Percentiles rank a stretch among this genome's conserved stretches.
Evolutionary conservation across 805 yeast genomes (phyloP).

Genomic region (Metschnikowia hibisci): DNA sequence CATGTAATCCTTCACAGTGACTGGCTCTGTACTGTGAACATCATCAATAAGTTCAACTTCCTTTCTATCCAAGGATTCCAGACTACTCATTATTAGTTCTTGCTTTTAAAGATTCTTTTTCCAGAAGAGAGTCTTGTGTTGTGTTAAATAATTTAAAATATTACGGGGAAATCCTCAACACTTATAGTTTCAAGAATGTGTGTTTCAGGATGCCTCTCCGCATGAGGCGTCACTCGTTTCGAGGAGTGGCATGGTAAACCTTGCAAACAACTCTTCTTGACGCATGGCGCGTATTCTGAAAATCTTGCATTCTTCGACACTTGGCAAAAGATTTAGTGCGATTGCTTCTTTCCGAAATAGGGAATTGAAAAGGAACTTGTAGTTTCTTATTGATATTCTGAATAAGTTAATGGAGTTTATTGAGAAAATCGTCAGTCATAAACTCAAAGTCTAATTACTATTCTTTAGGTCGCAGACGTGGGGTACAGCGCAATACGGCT

Average conservation of each 20-base stretch:
- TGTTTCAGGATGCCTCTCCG: background rate
- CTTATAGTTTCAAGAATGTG: background rate
- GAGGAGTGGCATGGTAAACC: too few relatives aligned
- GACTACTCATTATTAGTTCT: slow-evolving; percentile 2
- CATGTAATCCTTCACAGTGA: slow-evolving; percentile 12
- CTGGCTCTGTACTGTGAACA: background rate
- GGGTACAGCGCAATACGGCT: background rate
- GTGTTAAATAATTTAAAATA: background rate
- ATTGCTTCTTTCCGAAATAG: too few relatives aligned
- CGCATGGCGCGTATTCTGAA: background rate
- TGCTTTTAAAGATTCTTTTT: background rate
- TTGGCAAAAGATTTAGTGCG: too few relatives aligned
- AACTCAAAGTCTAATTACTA: too few relatives aligned
- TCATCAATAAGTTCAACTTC: background rate
- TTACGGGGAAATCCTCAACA: background rate
- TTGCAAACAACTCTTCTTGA: too few relatives aligned
- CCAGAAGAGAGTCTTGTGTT: background rate
- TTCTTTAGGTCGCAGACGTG: background rate
- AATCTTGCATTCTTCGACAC: too few relatives aligned
- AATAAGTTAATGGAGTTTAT: too few relatives aligned
- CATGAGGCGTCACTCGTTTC: background rate
- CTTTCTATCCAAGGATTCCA: background rate
- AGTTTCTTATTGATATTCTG: background rate
- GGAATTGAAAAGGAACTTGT: background rate
- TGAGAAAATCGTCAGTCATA: too few relatives aligned